Conservation (phyloP, 2,329 filamentous ascomycete genomes). For the Microsporum audouinii region DNA sequence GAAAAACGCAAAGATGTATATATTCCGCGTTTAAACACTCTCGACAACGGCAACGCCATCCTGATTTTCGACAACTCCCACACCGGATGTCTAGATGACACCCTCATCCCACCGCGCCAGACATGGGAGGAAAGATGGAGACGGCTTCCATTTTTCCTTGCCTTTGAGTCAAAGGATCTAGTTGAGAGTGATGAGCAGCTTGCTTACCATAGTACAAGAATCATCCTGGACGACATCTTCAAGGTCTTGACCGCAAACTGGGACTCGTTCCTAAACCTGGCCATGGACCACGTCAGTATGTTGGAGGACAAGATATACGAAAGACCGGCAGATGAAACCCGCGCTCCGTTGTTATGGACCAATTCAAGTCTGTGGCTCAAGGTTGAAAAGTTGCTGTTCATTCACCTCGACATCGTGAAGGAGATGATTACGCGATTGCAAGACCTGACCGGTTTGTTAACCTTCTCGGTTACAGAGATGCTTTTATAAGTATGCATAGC, state of each 20-base stretch:
- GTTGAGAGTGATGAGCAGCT: conserved; percentile 33
- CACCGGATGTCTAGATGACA: conserved; percentile 38
- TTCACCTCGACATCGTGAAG: conserved; percentile 38
- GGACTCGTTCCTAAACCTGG: conserved; percentile 36
- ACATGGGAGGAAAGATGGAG: conserved; percentile 45
- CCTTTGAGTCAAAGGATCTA: conserved; percentile 30
- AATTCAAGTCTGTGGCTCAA: conserved; percentile 43
- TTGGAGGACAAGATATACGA: conserved; percentile 44
- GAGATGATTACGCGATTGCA: conserved; percentile 36
- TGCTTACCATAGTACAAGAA: conserved; percentile 39
- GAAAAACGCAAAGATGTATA: conserved; percentile 23
- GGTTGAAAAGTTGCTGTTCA: conserved; percentile 41
- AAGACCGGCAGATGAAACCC: conserved; percentile 42
- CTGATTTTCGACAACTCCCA: conserved; percentile 44
- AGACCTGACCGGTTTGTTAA: conserved; percentile 27
- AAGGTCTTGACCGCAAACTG: conserved; percentile 36
- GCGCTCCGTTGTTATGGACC: conserved; percentile 42
- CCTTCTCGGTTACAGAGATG: not conserved
- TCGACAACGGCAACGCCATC: conserved; percentile 42
- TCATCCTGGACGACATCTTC: conserved; percentile 41
- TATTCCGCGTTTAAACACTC: conserved; percentile 31
- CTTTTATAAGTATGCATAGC: conserved; percentile 11
- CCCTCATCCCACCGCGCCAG: conserved; percentile 39
- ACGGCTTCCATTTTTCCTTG: conserved; percentile 41
- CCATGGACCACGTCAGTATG: conserved; percentile 40